Evolutionary conservation across 208 protist genomes (phyloP), one percentile per base, ranked within the genome.

Genomic region (Trypanosoma conorhini): DNA sequence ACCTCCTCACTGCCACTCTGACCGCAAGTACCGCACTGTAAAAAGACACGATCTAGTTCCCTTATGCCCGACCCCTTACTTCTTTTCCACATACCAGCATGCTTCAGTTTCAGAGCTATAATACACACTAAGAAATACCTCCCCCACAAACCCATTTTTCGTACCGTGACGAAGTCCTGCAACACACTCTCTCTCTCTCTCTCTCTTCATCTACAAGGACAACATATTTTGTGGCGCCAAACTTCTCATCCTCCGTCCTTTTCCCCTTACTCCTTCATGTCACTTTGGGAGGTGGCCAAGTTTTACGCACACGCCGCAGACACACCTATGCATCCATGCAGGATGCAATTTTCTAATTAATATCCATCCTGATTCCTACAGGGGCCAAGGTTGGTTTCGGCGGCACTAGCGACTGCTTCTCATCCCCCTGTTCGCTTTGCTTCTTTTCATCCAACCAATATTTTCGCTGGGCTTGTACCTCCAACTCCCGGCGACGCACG

Each of bases 371-470:
- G 35, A 96, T 85, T 35, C 86, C 87, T 17, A 90, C 70, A 19
- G 91, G 91, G 8, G 87, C 87, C 50, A 96, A 58, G 3, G 91
- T 96, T 19, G 91, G 88, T 78, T 89, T 87, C 5, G 88, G 87
- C 28, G 72, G 57, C 19, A 58, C 62, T 62, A 93, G 48, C 5
- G 54, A 79, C 57, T 64, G 71, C 57, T 58, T 70, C n/a, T n/a
- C 24, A 22, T 58, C 63, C 24, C 10, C 57, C 19, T 69, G 79
- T 0, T 31, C 76, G 24, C 71, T 71, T 61, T 86, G 68, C 8
- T 52, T 31, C 67, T 85, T 68, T 73, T 89, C 83, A 24, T 92
- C 76, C 10, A 85, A 67, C 87, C 88, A 93, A 67, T 91, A 70
- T 74, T 87, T 85, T 26, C 91, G 80, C 72, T 96, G 77, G 57